Evolutionary conservation across 2,329 filamentous ascomycete genomes (phyloP).

Genomic region (Ambrosiella cleistominuta): DNA sequence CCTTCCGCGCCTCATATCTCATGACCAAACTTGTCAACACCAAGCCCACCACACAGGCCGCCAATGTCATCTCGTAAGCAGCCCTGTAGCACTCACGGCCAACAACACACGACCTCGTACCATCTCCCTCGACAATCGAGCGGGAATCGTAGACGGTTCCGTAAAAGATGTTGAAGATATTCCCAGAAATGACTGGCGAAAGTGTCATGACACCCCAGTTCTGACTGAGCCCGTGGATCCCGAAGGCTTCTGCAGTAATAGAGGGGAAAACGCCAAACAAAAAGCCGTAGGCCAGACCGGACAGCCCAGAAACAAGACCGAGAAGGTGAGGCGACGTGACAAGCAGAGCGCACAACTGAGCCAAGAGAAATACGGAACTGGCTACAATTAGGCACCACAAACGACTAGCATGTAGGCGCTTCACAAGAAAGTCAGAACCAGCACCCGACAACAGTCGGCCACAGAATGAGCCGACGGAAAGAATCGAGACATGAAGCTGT

Average conservation of each 20-base stretch:
- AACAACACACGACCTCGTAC: slow-evolving; percentile 56
- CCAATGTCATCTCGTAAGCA: slow-evolving; percentile 66
- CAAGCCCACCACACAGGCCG: slow-evolving; percentile 52
- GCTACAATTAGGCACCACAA: slow-evolving; percentile 81
- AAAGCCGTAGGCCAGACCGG: slow-evolving; percentile 79
- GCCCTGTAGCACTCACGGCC: slow-evolving; percentile 65
- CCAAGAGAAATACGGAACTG: slow-evolving; percentile 57
- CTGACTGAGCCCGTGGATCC: slow-evolving; percentile 71
- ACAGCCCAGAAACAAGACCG: slow-evolving; percentile 62
- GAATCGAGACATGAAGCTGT: slow-evolving; percentile 79
- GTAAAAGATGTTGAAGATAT: slow-evolving; percentile 86
- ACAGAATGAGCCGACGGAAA: slow-evolving; percentile 75
- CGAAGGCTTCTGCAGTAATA: slow-evolving; percentile 77
- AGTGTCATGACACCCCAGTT: slow-evolving; percentile 96
- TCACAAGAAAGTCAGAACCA: slow-evolving; percentile 79
- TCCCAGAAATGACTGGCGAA: slow-evolving; percentile 70
- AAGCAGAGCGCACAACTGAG: slow-evolving; percentile 58
- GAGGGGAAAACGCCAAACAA: slow-evolving; percentile 89
- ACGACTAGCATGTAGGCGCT: slow-evolving; percentile 59
- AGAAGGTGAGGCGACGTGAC: slow-evolving; percentile 64
- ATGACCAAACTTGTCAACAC: slow-evolving; percentile 55
- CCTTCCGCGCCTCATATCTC: slow-evolving; percentile 27
- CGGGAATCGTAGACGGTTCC: slow-evolving; percentile 69
- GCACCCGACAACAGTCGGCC: slow-evolving; percentile 71
- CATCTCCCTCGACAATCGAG: slow-evolving; percentile 48